Evolutionary conservation across 1,284 basidiomycete genomes (phyloP), one percentile per base, ranked within the genome.

Genomic region (Ceratobasidium sp.): DNA sequence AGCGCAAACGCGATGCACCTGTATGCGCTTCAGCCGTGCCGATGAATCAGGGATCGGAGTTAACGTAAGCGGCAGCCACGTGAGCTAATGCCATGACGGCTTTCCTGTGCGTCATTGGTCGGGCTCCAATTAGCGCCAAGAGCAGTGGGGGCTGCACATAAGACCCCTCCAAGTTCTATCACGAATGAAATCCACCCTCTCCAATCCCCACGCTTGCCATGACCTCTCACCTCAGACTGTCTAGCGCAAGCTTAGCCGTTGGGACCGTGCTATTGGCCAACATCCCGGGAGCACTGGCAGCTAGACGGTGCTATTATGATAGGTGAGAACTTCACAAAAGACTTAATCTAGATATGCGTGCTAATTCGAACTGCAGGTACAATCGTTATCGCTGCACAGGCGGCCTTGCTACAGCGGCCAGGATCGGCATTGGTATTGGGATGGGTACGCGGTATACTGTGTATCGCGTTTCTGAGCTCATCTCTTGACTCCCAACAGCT

Each of bases 361-460:
- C n/a, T 61, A n/a, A n/a, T n/a, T n/a, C n/a, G n/a, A n/a, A n/a
- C 33, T 60, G 23, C 44, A 75, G 72, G 39, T 64, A 33, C 23
- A 51, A 51, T 28, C 63, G 61, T 10, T 66, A 66, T 44, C 60
- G 63, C 23, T 76, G 71, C 44, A 58, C 60, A 18, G 28, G 63
- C 56, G 73, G 73, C 6, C 63, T 76, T 3, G 53, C 73, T n/a
- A 66, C 44, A 39, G 73, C 49, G 2, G 73, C 73, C 13, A 49
- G 73, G 49, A 76, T 76, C 13, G 73, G 73, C 10, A 7, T 76
- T 7, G 73, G 28, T 3, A 33, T 76, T 55, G 73, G 61, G 33
- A 76, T 76, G 13, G 63, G 73, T 76, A 33, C 26, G 73, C 23
- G 2, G 49, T 23, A 39, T 1, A 15, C 1, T 15, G 12, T 20